Evolutionary conservation across 192 early-diverging fungal species (phyloP).

Genomic region (Coemansia sp.): DNA sequence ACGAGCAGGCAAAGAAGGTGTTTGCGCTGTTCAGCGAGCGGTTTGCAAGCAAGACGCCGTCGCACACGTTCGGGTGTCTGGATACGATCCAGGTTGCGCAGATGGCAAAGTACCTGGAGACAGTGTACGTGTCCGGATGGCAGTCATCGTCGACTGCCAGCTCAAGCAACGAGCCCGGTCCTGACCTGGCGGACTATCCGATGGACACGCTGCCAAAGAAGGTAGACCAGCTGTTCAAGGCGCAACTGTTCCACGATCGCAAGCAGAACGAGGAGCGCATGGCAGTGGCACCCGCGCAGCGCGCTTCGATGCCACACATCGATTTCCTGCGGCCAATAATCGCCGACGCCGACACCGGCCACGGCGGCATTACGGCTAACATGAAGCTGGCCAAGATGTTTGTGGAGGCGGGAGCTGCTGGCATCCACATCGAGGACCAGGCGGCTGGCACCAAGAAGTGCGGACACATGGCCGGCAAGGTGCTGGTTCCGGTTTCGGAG

Average conservation of each 20-base stretch:
- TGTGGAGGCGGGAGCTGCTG: constrained; percentile 94
- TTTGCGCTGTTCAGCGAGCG: constrained; percentile 80
- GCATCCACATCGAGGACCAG: constrained; percentile 94
- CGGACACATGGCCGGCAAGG: constrained; percentile 99
- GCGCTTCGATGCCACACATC: constrained; percentile 69
- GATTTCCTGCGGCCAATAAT: constrained; percentile 95
- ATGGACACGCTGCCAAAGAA: constrained; percentile 99
- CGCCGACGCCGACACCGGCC: constrained; percentile 97
- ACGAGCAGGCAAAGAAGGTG: constrained; percentile 90
- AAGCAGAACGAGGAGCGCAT: constrained; percentile 92
- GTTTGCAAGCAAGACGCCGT: constrained; percentile 75
- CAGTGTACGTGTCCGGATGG: constrained; percentile 98
- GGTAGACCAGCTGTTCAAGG: constrained; percentile 97
- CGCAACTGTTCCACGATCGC: constrained; percentile 96
- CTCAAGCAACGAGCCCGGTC: constrained; percentile 92
- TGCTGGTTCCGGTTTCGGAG: constrained; percentile 95
- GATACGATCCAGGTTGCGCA: constrained; percentile 94
- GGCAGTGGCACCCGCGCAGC: constrained; percentile 62
- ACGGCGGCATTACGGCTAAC: constrained; percentile 96
- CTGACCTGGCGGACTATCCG: constrained; percentile 98
- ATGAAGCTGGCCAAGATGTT: constrained; percentile 98
- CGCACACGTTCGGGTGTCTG: constrained; percentile 92
- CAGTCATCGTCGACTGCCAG: constrained; percentile 96
- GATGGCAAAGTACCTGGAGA: constrained; percentile 97
- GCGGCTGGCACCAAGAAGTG: constrained; percentile 97